Evolutionary conservation across 2,329 filamentous ascomycete species (phyloP).

Genomic region (Diaporthe helianthi): DNA sequence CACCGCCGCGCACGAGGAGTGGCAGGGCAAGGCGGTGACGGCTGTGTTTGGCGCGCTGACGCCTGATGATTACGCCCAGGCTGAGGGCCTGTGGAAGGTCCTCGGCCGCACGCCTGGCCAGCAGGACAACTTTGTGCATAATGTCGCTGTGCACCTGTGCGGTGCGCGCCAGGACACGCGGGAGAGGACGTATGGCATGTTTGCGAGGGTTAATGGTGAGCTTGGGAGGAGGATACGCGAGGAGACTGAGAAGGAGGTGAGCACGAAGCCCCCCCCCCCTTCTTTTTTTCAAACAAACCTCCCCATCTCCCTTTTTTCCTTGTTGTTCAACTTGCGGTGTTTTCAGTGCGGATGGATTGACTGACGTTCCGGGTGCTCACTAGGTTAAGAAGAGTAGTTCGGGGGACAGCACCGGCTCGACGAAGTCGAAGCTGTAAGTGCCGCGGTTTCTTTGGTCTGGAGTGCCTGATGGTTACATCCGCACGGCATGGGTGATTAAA

Average conservation of each 20-base stretch:
- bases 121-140: conserved; percentile 67
- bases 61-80: conserved; percentile 59
- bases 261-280: neutral
- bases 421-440: conserved; percentile 8
- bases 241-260: conserved; percentile 56
- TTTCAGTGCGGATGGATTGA: neutral
- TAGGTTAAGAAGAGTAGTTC: conserved; percentile 1
- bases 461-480: neutral
- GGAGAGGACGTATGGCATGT: conserved; percentile 67
- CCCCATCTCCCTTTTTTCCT: neutral
- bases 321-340: neutral
- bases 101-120: conserved; percentile 58
- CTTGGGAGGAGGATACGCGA: conserved; percentile 60
- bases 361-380: neutral
- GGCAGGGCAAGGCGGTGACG: conserved; percentile 53
- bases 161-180: conserved; percentile 62
- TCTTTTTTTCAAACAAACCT: neutral
- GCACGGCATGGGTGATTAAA: neutral
- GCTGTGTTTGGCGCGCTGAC: conserved; percentile 53
- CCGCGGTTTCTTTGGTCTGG: neutral
- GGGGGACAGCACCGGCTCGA: neutral
- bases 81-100: conserved; percentile 56
- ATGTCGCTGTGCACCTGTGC: conserved; percentile 63
- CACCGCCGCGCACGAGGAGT: conserved; percentile 54
- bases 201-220: conserved; percentile 59